phyloP scores from a whole-genome alignment of 1,139 yeast genomes.

The Protomyces macrosporus region DNA sequence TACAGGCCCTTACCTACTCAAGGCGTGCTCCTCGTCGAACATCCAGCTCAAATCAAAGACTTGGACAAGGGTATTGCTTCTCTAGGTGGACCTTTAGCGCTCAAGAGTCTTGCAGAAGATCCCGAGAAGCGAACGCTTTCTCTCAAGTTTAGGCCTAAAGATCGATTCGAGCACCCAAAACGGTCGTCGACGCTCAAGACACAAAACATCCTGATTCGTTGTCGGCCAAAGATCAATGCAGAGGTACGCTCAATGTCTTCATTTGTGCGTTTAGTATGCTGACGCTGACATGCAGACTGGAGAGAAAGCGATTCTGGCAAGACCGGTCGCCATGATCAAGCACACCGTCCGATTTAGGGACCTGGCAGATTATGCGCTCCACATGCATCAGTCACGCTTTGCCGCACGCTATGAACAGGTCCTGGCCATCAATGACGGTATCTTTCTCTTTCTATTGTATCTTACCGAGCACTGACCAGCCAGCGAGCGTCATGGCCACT shows the following conservation, averaged over 20 bases:
- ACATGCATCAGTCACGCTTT: conserved; percentile 54
- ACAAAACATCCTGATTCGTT: conserved; percentile 37
- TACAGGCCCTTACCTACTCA: neutral
- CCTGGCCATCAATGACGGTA: conserved; percentile 43
- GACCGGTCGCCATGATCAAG: conserved; percentile 54
- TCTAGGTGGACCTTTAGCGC: conserved; percentile 27
- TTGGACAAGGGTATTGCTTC: conserved; percentile 53
- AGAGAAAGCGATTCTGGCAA: neutral
- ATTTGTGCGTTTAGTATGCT: neutral
- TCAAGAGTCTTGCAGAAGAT: conserved; percentile 6
- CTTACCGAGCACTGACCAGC: neutral
- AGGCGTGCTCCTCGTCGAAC: conserved; percentile 48
- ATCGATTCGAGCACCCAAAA: conserved; percentile 79
- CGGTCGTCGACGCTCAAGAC: conserved; percentile 42
- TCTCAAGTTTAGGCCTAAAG: conserved; percentile 56
- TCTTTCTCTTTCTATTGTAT: neutral
- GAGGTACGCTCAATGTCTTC: neutral
- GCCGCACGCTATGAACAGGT: conserved; percentile 44
- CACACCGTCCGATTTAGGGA: conserved; percentile 74
- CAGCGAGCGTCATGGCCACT: neutral
- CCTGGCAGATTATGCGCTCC: conserved; percentile 80
- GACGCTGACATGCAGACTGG: neutral
- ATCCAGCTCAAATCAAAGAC: conserved; percentile 69
- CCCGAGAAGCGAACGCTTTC: conserved; percentile 44
- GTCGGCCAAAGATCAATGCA: neutral